Conservation (phyloP, 2,329 filamentous ascomycete species). For the Nakataea oryzae region DNA sequence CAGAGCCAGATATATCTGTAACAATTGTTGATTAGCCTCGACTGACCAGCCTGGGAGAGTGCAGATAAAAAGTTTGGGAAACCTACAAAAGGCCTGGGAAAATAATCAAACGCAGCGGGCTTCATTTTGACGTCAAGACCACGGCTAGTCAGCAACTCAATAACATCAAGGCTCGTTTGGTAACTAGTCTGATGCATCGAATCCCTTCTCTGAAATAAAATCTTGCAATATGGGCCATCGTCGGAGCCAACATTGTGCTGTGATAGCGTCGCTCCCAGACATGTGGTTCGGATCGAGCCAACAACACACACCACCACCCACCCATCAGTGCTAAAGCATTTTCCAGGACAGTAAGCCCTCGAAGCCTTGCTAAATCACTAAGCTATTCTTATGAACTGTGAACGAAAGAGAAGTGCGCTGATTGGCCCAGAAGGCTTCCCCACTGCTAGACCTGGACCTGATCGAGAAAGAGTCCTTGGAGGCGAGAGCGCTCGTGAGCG, state of each 20-base stretch:
- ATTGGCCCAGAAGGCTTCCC: neutral
- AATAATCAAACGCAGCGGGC: neutral
- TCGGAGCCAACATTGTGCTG: neutral
- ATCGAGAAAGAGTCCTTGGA: neutral
- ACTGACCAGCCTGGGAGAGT: too few relatives aligned
- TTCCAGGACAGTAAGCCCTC: too few relatives aligned
- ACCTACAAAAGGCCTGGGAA: neutral
- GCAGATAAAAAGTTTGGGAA: neutral
- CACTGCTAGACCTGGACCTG: neutral
- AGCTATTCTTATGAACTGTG: too few relatives aligned
- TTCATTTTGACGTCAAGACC: neutral
- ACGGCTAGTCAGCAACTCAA: neutral
- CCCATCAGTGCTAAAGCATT: too few relatives aligned
- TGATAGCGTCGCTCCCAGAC: too few relatives aligned
- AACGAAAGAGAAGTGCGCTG: constrained; percentile 7
- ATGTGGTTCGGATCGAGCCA: too few relatives aligned
- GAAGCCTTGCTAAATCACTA: too few relatives aligned
- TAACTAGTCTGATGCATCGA: neutral
- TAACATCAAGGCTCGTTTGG: neutral
- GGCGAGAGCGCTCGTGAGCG: neutral
- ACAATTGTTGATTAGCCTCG: neutral
- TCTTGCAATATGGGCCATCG: neutral
- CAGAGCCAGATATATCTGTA: neutral
- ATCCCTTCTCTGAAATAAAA: neutral
- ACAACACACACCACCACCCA: too few relatives aligned